Evolutionary conservation across 441 rosid species (phyloP).

Genomic region (Hura crepitans): DNA sequence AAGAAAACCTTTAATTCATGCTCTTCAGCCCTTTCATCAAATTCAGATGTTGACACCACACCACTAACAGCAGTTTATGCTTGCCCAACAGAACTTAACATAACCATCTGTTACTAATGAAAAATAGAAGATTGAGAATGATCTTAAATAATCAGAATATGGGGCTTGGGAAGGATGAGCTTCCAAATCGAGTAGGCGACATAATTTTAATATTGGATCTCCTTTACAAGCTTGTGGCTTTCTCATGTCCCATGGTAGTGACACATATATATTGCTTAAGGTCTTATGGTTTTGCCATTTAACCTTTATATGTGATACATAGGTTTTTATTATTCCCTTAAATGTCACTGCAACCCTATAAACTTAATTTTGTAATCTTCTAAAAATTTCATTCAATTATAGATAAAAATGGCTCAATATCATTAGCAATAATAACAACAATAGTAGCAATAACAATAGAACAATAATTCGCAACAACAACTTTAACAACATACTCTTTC

Average conservation of each 20-base stretch:
- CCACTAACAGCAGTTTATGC: conserved; percentile 82
- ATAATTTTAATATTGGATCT: conserved; percentile 54
- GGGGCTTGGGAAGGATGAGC: conserved; percentile 63
- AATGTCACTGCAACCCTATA: not conserved
- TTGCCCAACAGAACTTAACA: conserved; percentile 70
- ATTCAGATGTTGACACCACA: conserved; percentile 74
- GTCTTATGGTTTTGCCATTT: conserved; percentile 26
- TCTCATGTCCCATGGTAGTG: conserved; percentile 49
- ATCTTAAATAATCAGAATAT: conserved; percentile 52
- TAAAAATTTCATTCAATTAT: conserved; percentile 7
- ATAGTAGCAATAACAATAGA: conserved; percentile 47
- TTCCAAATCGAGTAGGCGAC: conserved; percentile 53
- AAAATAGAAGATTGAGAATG: conserved; percentile 64
- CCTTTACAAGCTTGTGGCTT: conserved; percentile 50
- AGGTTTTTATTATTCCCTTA: not conserved
- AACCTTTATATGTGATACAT: not conserved
- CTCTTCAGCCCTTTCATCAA: conserved; percentile 74
- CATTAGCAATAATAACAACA: conserved; percentile 50
- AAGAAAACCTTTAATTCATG: conserved; percentile 68
- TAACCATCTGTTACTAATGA: conserved; percentile 71
- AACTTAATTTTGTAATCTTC: not conserved
- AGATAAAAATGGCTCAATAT: conserved; percentile 58
- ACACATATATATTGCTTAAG: conserved; percentile 56
- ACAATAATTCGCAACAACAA: conserved; percentile 39
- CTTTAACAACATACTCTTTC: conserved; percentile 57